A percentile compares a stretch with the other conserved stretches of the same genome.
Evolutionary conservation across 305 asterid species (phyloP).

Genomic region (Galium porrigens): DNA sequence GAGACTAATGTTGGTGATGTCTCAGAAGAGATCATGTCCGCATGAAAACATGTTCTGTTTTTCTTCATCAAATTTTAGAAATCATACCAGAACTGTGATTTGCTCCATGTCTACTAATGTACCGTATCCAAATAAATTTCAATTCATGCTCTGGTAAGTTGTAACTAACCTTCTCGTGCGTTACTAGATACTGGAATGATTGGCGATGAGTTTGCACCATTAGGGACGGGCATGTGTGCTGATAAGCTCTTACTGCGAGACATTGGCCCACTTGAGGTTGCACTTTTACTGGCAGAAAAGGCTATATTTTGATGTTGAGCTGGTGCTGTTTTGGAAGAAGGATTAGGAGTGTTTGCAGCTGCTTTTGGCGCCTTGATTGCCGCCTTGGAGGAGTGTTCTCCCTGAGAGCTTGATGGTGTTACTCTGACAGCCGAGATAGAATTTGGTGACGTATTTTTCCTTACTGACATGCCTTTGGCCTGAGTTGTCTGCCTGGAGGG

Average conservation of each 20-base stretch:
- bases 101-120: too few relatives aligned
- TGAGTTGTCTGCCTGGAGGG: neutral
- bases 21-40: neutral
- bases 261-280: conserved; percentile 9
- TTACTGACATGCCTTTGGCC: neutral
- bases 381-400: conserved; percentile 1
- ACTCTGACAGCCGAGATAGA: conserved; percentile 3
- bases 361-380: neutral
- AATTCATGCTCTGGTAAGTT: neutral
- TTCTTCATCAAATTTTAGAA: neutral
- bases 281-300: conserved; percentile 13
- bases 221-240: conserved; percentile 17
- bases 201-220: conserved; percentile 33
- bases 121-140: neutral
- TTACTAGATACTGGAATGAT: conserved; percentile 32
- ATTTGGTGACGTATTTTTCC: neutral
- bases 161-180: conserved; percentile 39
- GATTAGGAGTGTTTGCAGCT: conserved; percentile 3
- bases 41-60: too few relatives aligned
- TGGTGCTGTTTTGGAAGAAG: conserved; percentile 2
- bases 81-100: neutral
- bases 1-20: neutral
- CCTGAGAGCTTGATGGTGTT: conserved; percentile 1
- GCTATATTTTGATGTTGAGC: neutral
- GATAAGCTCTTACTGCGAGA: conserved; percentile 19